Conservation (phyloP, 768 basidiomycete species). For the Calocybe cyanea region DNA sequence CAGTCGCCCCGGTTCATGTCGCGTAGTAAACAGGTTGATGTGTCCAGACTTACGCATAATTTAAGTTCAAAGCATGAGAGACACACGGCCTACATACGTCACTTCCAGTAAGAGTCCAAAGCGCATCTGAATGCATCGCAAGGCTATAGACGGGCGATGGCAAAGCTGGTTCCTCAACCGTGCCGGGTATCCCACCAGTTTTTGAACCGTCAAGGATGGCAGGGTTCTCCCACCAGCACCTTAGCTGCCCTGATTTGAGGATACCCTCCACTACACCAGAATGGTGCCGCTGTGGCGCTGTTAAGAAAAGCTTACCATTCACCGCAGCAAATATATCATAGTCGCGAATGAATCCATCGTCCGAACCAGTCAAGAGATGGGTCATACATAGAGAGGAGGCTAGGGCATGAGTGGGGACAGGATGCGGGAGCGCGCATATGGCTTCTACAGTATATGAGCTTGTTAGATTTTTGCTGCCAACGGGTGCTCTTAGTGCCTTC, state of each 20-base stretch:
- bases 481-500: slow-evolving; percentile 33
- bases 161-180: slow-evolving; percentile 42
- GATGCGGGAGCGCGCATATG: slow-evolving; percentile 87
- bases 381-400: slow-evolving; percentile 84
- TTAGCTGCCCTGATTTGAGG: slow-evolving; percentile 83
- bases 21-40: slow-evolving; percentile 89
- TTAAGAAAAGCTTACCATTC: slow-evolving; percentile 84
- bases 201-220: slow-evolving; percentile 25
- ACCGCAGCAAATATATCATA: slow-evolving; percentile 89
- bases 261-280: slow-evolving; percentile 89
- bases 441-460: slow-evolving; percentile 84
- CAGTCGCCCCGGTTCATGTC: slow-evolving; percentile 85
- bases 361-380: slow-evolving; percentile 85
- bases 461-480: slow-evolving; percentile 31
- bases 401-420: slow-evolving; percentile 83
- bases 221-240: slow-evolving; percentile 91
- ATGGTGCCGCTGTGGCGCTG: slow-evolving; percentile 84
- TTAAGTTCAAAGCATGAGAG: slow-evolving; percentile 5
- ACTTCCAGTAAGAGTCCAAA: slow-evolving; percentile 89
- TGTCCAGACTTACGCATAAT: slow-evolving; percentile 61
- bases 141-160: slow-evolving; percentile 85
- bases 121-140: slow-evolving; percentile 86
- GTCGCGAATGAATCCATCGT: slow-evolving; percentile 90
- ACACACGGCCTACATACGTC: slow-evolving; percentile 54
- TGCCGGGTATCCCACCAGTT: slow-evolving; percentile 20